These are phyloP conservation scores for Penicillium psychrofluorescens DNA, from an alignment of 495 filamentous ascomycete genomes.

Conservation along the genomic window DNA sequence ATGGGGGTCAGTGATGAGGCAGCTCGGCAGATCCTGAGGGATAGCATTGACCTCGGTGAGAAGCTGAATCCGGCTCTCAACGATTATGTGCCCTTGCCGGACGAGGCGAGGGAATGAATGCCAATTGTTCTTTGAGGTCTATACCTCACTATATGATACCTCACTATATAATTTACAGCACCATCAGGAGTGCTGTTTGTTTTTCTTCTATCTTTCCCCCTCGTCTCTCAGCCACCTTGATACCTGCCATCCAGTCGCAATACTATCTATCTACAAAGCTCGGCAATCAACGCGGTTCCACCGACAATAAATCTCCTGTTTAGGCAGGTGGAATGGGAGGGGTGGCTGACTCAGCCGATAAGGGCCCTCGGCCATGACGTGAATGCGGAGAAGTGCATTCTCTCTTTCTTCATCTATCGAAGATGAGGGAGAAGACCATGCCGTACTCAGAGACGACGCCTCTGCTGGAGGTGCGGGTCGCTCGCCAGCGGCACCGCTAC, in stretches of 20 bases:
- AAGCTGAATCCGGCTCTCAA: slow-evolving; percentile 59
- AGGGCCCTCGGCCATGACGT: not conserved
- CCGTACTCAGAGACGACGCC: slow-evolving; percentile 35
- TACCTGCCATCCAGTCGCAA: slow-evolving; percentile 1
- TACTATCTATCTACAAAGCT: not conserved
- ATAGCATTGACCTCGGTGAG: slow-evolving; percentile 73
- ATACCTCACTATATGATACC: no score
- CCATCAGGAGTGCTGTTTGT: no score
- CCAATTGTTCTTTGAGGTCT: slow-evolving; percentile 2
- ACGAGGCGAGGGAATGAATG: slow-evolving; percentile 8
- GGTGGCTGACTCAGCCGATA: slow-evolving; percentile 16
- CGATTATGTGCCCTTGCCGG: slow-evolving; percentile 48
- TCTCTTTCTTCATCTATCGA: slow-evolving; percentile 6
- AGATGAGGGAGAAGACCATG: slow-evolving; percentile 39
- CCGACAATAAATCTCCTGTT: no score
- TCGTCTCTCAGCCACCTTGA: not conserved
- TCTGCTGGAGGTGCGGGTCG: slow-evolving; percentile 30
- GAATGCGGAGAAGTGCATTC: slow-evolving; percentile 10
- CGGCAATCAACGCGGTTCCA: no score
- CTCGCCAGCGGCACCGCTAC: slow-evolving; percentile 52
- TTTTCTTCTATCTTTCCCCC: no score
- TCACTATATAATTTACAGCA: no score
- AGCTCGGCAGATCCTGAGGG: slow-evolving; percentile 61
- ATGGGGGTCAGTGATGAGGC: slow-evolving; percentile 59
- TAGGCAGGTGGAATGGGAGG: not conserved